Evolutionary conservation across 768 basidiomycete genomes (phyloP), one percentile per base, ranked within the genome.

Genomic region (Mycena haematopus): DNA sequence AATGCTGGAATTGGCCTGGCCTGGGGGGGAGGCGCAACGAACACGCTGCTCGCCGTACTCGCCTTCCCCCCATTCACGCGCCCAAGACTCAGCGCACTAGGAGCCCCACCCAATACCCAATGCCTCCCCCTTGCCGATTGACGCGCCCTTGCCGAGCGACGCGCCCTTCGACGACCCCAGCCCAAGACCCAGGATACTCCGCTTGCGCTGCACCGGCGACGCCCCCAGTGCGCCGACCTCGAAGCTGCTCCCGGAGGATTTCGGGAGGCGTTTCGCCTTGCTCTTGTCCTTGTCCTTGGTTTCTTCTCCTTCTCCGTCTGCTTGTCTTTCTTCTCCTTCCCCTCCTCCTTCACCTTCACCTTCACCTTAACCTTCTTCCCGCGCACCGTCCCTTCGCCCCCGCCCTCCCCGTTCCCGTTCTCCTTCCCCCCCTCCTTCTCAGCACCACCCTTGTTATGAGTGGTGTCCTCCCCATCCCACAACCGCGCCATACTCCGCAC

Each of bases 401-500:
- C 77, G 76, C 76, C 68, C 73, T 76, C 53, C 6, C 17, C 55
- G 2, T 31, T 19, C 36, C 79, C 75, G 65, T 77, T 76, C 76
- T 76, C 68, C 73, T 76, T 54, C 8, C 13, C 56, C 2, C 17
- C 6, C 74, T 73, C 38, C 71, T 78, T 78, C 31, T 72, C 71
- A n/a, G n/a, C n/a, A n/a, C 29, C 29, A 31, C 29, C 29, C 49
- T 75, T 75, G 61, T 71, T 68, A 24, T 67, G 67, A 57, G 55
- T 68, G 67, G 64, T 65, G 55, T 70, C 70, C 52, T 73, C 78
- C 6, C 25, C 36, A 24, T 52, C 80, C 75, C 1, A 60, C 76
- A 86, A 74, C 68, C 87, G 87, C 24, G 86, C 84, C 89, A 90
- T 90, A 69, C 87, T 88, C 1, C 87, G 80, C 66, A 94, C 86